Base-by-base conservation (phyloP, 2,329 filamentous ascomycete genomes). In the Fusarium sp. region DNA sequence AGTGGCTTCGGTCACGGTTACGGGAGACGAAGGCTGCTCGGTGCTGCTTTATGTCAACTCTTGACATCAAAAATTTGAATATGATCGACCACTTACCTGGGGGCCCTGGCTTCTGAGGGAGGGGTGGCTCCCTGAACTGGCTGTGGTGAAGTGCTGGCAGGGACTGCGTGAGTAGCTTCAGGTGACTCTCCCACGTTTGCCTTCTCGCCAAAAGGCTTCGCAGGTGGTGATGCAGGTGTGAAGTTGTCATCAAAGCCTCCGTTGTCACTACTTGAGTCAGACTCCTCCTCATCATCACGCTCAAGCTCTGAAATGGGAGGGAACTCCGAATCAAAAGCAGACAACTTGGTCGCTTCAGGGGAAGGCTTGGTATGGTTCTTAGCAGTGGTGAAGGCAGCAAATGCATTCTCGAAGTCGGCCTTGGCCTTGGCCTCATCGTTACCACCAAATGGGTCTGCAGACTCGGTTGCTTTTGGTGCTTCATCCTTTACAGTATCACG, bases 181-280 rank as follows among this genome's bases (percentile, higher is more conserved):
- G 71, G 51, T n/a, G 67, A 56, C 55, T 59, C 69, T 72, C 64
- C 72, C n/a, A 41, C 60, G 33, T 64, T 56, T 58, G 77, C 74
- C 35, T 71, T 72, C 21, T 69, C 70, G 19, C 63, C 68, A 10
- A 60, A 67, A 23, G 65, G 37, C 73, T 84, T 85, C 35, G 79
- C 74, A 31, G 80, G 78, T 29, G 86, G 84, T 9, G 87, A 87
- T 4, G 89, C 87, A 19, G 93, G 90, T 1, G 93, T 91, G 79
- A 98, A 98, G 80, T 98, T 92, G 79, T 99, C 96, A 55, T 97
- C 95, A 78, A 98, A 98, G 0, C 95, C 94, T 45, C 93, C 94
- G 54, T 89, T 89, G 52, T 94, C 93, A 66, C 90, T 93, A 60
- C 91, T 92, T 35, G 91, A 92, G 65, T 97, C 94, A 35, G 93